phyloP scores from a whole-genome alignment of 306 rosid species.

The Trifolium pratense region DNA sequence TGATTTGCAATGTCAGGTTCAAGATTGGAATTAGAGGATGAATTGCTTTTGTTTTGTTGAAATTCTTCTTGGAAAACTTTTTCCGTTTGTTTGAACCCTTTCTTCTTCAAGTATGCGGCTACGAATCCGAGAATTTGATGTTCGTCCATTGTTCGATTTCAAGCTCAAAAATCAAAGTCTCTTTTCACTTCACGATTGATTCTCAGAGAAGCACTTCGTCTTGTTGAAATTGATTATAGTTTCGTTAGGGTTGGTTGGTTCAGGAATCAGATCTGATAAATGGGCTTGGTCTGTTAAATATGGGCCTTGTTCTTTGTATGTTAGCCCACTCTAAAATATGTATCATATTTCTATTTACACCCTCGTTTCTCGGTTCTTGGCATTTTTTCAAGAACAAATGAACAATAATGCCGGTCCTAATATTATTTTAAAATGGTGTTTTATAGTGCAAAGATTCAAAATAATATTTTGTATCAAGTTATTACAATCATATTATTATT shows the following conservation, averaged over 20 bases:
- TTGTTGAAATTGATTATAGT: neutral
- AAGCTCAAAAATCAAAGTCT: neutral
- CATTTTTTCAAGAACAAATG: no score
- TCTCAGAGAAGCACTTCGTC: neutral
- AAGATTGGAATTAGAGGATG: conserved; percentile 48
- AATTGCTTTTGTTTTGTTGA: conserved; percentile 48
- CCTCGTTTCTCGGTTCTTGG: no score
- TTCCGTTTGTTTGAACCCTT: conserved; percentile 75
- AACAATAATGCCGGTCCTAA: no score
- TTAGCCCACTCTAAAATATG: neutral
- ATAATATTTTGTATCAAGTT: no score
- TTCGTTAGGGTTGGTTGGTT: conserved; percentile 25
- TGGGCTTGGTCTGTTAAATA: conserved; percentile 3
- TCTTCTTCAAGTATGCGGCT: conserved; percentile 63
- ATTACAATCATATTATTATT: no score
- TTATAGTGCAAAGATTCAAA: no score
- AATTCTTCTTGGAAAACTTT: conserved; percentile 75
- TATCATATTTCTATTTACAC: neutral
- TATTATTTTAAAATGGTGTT: no score
- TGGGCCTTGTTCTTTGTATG: neutral
- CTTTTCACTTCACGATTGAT: neutral
- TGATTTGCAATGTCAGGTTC: conserved; percentile 72
- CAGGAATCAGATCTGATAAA: neutral
- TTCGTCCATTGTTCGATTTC: conserved; percentile 60
- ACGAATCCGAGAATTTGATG: conserved; percentile 67